These are phyloP conservation scores for Pichia nakasei DNA, from an alignment of 805 yeast species.

Conservation along the genomic window DNA sequence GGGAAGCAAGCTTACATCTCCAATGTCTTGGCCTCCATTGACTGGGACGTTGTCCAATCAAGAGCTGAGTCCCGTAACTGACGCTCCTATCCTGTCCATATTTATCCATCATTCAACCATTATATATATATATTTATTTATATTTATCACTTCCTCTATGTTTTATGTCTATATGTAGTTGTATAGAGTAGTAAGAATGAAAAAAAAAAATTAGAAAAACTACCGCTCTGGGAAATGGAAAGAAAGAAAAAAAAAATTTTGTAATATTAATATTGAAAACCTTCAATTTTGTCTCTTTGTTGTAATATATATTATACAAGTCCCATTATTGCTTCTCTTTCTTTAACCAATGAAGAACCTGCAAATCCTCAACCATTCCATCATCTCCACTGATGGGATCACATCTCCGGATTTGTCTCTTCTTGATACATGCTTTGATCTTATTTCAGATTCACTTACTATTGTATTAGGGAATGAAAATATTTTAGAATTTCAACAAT, in stretches of 20 bases:
- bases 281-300: too few species aligned
- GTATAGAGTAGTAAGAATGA: too few species aligned
- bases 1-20: constrained; percentile 67
- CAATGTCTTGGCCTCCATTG: constrained; percentile 66
- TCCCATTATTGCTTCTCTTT: too few species aligned
- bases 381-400: constrained; percentile 40
- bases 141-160: too few species aligned
- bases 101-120: not conserved
- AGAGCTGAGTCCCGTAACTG: constrained; percentile 19
- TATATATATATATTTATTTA: too few species aligned
- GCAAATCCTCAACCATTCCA: constrained; percentile 41
- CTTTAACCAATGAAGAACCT: constrained; percentile 25
- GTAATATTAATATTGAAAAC: not conserved
- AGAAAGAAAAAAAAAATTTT: not conserved
- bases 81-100: not conserved
- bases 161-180: too few species aligned
- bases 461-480: constrained; percentile 54
- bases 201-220: too few species aligned
- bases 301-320: not conserved
- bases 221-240: too few species aligned
- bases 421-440: constrained; percentile 53
- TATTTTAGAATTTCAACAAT: constrained; percentile 67
- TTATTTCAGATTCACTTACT: constrained; percentile 64
- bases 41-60: constrained; percentile 70
- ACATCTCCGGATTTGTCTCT: constrained; percentile 60